Evolutionary conservation across 305 asterid species (phyloP).

Genomic region (Salvia sclarea): DNA sequence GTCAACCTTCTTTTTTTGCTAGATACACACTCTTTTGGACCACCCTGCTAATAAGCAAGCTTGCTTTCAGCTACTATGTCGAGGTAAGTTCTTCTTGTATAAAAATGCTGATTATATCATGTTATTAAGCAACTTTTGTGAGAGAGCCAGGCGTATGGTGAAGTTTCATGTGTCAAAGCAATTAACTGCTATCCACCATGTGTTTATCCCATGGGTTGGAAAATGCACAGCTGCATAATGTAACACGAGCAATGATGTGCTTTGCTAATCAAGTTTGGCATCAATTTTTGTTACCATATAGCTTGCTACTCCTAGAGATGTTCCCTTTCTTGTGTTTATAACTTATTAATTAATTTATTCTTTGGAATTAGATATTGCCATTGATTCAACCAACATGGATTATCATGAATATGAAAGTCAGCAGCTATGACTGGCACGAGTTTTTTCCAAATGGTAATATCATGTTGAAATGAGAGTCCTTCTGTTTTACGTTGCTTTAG

Average conservation of each 20-base stretch:
- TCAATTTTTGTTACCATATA: not conserved
- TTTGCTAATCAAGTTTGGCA: constrained; percentile 10
- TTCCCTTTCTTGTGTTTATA: constrained; percentile 14
- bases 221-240: not conserved
- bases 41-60: constrained; percentile 86
- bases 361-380: constrained; percentile 72
- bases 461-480: constrained; percentile 14
- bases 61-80: constrained; percentile 97
- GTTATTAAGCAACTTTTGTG: constrained; percentile 10
- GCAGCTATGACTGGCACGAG: constrained; percentile 93
- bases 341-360: constrained; percentile 13
- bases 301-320: not conserved
- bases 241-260: not conserved
- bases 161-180: constrained; percentile 3
- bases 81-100: constrained; percentile 57
- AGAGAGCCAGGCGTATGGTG: constrained; percentile 14
- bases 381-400: constrained; percentile 81
- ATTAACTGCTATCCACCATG: not conserved
- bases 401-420: constrained; percentile 68
- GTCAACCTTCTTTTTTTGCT: constrained; percentile 30
- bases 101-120: constrained; percentile 12
- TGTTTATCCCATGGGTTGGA: not conserved
- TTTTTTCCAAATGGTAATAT: constrained; percentile 85
- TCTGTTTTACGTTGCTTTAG: constrained; percentile 20
- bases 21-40: constrained; percentile 97